Evolutionary conservation across 495 filamentous ascomycete genomes (phyloP).

Genomic region (Hypoxylon cercidicola): DNA sequence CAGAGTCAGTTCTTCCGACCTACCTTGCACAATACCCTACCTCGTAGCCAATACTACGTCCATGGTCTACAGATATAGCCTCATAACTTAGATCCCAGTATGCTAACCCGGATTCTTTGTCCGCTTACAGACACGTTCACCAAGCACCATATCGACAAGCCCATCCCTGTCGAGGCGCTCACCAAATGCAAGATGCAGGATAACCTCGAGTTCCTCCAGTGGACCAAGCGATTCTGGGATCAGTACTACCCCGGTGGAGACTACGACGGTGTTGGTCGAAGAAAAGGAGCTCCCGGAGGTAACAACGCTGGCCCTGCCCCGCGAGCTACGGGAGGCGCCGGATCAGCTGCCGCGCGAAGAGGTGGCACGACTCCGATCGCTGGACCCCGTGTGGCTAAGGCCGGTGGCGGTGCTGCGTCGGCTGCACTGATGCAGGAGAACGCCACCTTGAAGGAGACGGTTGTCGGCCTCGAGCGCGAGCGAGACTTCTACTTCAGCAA

Average conservation of each 20-base stretch:
- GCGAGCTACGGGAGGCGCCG: constrained; percentile 58
- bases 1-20: constrained; percentile 72
- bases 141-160: constrained; percentile 84
- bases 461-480: constrained; percentile 89
- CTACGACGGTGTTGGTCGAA: constrained; percentile 86
- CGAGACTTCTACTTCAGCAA: constrained; percentile 99
- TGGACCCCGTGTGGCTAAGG: constrained; percentile 61
- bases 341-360: constrained; percentile 62
- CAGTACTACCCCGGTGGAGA: constrained; percentile 96
- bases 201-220: constrained; percentile 98
- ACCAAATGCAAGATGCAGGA: constrained; percentile 99
- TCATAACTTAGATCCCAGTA: constrained; percentile 2
- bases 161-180: constrained; percentile 85
- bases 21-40: neutral
- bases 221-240: constrained; percentile 96
- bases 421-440: constrained; percentile 84
- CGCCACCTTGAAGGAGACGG: constrained; percentile 82
- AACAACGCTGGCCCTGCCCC: constrained; percentile 44
- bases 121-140: constrained; percentile 77
- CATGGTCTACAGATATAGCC: neutral
- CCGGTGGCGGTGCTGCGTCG: constrained; percentile 64
- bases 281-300: constrained; percentile 76
- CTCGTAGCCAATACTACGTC: neutral
- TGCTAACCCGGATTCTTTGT: constrained; percentile 36
- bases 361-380: constrained; percentile 81